Conservation (phyloP, 495 filamentous ascomycete species). For the Mytilinidion resinicola region DNA sequence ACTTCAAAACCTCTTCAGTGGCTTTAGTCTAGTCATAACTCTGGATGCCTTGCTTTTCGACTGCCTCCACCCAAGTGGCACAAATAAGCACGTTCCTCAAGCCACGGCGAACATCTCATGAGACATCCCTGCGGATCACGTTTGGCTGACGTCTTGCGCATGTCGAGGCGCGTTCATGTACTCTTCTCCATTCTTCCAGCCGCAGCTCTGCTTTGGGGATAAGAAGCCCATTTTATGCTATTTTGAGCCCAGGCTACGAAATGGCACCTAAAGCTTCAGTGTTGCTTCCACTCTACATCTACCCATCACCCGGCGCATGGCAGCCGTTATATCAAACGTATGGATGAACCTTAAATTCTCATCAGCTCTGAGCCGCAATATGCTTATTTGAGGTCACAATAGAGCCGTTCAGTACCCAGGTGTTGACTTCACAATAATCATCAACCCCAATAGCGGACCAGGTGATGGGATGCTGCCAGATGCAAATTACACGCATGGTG, state of each 20-base stretch:
- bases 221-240: not conserved
- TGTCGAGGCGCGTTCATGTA: too few relatives aligned
- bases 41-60: slow-evolving; percentile 9
- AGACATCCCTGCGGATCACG: too few relatives aligned
- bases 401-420: slow-evolving; percentile 20
- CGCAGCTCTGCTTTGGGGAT: too few relatives aligned
- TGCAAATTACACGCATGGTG: slow-evolving; percentile 22
- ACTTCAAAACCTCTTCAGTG: slow-evolving; percentile 15
- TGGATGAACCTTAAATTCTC: too few relatives aligned
- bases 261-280: slow-evolving; percentile 10
- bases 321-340: slow-evolving; percentile 24
- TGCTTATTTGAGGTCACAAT: slow-evolving; percentile 8
- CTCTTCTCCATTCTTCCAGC: too few relatives aligned
- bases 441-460: slow-evolving; percentile 28
- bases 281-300: slow-evolving; percentile 28
- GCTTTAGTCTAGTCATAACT: slow-evolving; percentile 8
- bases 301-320: slow-evolving; percentile 26
- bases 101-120: too few relatives aligned
- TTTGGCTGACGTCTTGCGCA: too few relatives aligned
- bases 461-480: slow-evolving; percentile 23
- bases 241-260: not conserved
- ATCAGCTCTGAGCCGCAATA: too few relatives aligned
- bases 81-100: not conserved
- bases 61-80: slow-evolving; percentile 19
- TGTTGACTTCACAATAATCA: slow-evolving; percentile 29